A percentile compares a stretch with the other conserved stretches of the same genome.
Conservation (phyloP, 495 filamentous ascomycete species). For the Staphylotrichum tortipilum region DNA sequence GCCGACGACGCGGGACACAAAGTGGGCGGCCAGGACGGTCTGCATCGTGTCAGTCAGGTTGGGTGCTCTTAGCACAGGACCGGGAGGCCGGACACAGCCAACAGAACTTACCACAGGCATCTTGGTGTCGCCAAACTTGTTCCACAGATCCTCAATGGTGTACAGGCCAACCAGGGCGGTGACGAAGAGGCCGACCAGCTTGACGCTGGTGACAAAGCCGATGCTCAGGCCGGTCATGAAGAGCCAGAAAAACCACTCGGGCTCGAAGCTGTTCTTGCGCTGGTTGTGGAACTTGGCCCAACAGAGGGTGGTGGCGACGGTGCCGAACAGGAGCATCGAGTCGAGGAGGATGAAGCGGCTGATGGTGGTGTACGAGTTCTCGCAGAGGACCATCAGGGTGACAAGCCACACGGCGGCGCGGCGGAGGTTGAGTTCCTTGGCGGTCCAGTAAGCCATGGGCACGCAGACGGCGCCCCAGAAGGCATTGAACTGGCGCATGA, state of each 20-base stretch:
- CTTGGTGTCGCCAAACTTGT: slow-evolving; percentile 89
- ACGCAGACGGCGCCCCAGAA: slow-evolving; percentile 89
- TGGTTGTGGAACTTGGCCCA: slow-evolving; percentile 92
- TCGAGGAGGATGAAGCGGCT: slow-evolving; percentile 95
- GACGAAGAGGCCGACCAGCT: slow-evolving; percentile 92
- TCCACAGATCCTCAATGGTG: slow-evolving; percentile 95
- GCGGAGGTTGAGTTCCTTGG: slow-evolving; percentile 77
- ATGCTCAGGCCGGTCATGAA: slow-evolving; percentile 87
- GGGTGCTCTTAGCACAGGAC: too few species aligned
- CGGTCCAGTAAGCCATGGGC: slow-evolving; percentile 90
- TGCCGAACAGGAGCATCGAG: slow-evolving; percentile 97
- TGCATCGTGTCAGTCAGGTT: slow-evolving; percentile 20
- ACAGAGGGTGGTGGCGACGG: slow-evolving; percentile 89
- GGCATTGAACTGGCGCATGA: slow-evolving; percentile 97
- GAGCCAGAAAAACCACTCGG: slow-evolving; percentile 89
- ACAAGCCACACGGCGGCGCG: slow-evolving; percentile 87
- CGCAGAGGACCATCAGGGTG: slow-evolving; percentile 92
- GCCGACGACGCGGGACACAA: slow-evolving; percentile 71
- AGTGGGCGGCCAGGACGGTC: slow-evolving; percentile 65
- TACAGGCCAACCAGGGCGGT: slow-evolving; percentile 93
- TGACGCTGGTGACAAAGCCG: slow-evolving; percentile 95
- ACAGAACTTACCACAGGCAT: slow-evolving; percentile 64
- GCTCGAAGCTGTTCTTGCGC: slow-evolving; percentile 71
- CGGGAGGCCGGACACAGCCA: not conserved
- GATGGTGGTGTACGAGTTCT: slow-evolving; percentile 98